Evolutionary conservation across 2,329 filamentous ascomycete species (phyloP).

Genomic region (Diaporthe capsici): DNA sequence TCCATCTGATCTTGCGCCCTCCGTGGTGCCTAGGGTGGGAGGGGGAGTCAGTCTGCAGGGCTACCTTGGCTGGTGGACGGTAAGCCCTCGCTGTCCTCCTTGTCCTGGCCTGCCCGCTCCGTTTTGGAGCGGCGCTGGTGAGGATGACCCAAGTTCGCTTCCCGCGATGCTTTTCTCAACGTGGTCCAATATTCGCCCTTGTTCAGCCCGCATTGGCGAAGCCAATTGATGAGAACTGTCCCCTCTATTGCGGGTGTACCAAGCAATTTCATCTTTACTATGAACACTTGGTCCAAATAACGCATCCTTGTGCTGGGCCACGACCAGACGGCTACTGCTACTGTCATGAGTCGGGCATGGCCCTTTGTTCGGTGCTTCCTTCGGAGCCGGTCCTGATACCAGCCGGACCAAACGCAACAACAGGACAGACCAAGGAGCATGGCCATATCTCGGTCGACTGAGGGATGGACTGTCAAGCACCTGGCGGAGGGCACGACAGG

Average conservation of each 20-base stretch:
- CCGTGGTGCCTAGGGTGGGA: neutral
- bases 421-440: constrained; percentile 11
- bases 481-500: neutral
- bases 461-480: constrained; percentile 3
- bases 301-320: constrained; percentile 14
- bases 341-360: constrained; percentile 30
- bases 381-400: constrained; percentile 14
- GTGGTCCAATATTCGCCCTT: constrained; percentile 17
- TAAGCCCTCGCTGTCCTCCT: neutral
- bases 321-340: constrained; percentile 9
- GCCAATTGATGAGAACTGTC: constrained; percentile 5
- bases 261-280: constrained; percentile 29
- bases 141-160: constrained; percentile 27
- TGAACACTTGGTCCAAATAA: constrained; percentile 15
- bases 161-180: constrained; percentile 32
- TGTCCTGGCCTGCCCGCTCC: constrained; percentile 27
- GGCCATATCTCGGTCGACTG: constrained; percentile 4
- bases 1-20: constrained; percentile 23
- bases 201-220: constrained; percentile 22
- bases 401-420: constrained; percentile 20
- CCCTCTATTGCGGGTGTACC: constrained; percentile 6
- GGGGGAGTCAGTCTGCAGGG: neutral
- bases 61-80: constrained; percentile 16
- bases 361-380: constrained; percentile 12
- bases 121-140: constrained; percentile 23